Evolutionary conservation across 345 rosid genomes (phyloP), one percentile per base, ranked within the genome.

Genomic region (Moricandia moricandioides): DNA sequence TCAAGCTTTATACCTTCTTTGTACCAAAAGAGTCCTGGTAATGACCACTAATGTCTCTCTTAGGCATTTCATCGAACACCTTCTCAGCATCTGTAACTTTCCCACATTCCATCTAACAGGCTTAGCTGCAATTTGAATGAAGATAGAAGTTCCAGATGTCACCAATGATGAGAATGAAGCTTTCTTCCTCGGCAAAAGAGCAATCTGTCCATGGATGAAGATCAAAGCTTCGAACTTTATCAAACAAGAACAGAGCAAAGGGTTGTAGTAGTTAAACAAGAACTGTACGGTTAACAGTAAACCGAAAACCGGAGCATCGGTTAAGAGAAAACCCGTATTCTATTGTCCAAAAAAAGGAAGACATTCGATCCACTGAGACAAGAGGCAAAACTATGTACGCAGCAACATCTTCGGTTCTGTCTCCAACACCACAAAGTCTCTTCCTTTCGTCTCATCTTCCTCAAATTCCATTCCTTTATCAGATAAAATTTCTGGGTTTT

Each of bases 61-160:
- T 31, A 6, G 89, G 90, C 77, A 91, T 87, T 86, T 74, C 70
- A 70, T 94, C 96, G 71, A 94, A 94, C 91, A 91, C 31, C 24
- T 85, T 88, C 45, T 81, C 85, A 6, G 97, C 96, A 66, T 75
- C 67, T 1, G 18, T 3, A 29, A 81, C 17, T 37, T 77, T 79
- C 8, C 79, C 85, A 71, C 86, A 82, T 54, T 84, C 81, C 0
- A 75, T 40, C 14, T 1, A 16, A 49, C 10, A 49, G 88, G 84
- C 82, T 87, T 87, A 78, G 83, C 66, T 47, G 93, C 86, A 21
- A 84, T 61, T 45, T 57, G 74, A 35, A 81, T 76, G 57, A 64
- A 62, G 3, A 54, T 33, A 59, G 82, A 31, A 43, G 82, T 39
- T 6, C 89, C 91, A 33, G 69, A 71, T 40, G 80, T 61, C 76